Percentiles rank a stretch among this genome's conserved stretches.
phyloP scores from a whole-genome alignment of 2,329 filamentous ascomycete species.

The Botrytis elliptica region DNA sequence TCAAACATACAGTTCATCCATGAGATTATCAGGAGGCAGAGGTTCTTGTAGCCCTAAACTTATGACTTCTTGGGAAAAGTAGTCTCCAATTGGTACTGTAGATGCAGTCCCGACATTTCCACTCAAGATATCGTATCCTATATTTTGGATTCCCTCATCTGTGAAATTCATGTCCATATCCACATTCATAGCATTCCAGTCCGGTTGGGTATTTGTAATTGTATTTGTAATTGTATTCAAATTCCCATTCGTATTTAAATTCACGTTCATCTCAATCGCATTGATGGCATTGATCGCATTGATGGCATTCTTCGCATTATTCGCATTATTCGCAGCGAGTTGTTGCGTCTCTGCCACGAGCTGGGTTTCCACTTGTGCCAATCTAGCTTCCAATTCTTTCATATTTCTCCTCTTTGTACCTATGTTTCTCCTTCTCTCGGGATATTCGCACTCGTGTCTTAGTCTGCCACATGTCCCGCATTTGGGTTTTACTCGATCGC shows the following conservation, averaged over 20 bases:
- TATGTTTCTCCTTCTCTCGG: slow-evolving; percentile 84
- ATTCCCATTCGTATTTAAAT: neutral
- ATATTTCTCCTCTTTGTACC: slow-evolving; percentile 87
- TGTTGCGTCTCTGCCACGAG: slow-evolving; percentile 47
- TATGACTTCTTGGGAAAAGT: slow-evolving; percentile 63
- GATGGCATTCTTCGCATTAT: too few relatives aligned
- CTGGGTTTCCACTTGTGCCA: slow-evolving; percentile 79
- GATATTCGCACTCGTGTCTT: slow-evolving; percentile 78
- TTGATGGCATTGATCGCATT: slow-evolving; percentile 1
- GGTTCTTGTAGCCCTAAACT: slow-evolving; percentile 79
- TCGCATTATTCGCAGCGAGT: slow-evolving; percentile 9
- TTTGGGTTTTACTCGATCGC: slow-evolving; percentile 75
- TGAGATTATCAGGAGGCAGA: slow-evolving; percentile 72
- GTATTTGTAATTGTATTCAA: neutral
- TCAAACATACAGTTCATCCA: slow-evolving; percentile 70
- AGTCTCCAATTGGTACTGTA: slow-evolving; percentile 40
- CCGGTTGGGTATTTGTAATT: neutral
- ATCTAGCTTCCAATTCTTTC: slow-evolving; percentile 80
- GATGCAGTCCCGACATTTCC: slow-evolving; percentile 1
- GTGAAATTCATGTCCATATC: slow-evolving; percentile 32
- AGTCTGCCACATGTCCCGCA: slow-evolving; percentile 78
- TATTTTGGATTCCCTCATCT: slow-evolving; percentile 25
- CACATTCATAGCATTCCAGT: slow-evolving; percentile 32
- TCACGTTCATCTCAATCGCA: neutral
- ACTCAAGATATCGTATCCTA: slow-evolving; percentile 25